These are phyloP conservation scores for Linum tenue DNA, from an alignment of 345 rosid genomes.

Conservation along the genomic window DNA sequence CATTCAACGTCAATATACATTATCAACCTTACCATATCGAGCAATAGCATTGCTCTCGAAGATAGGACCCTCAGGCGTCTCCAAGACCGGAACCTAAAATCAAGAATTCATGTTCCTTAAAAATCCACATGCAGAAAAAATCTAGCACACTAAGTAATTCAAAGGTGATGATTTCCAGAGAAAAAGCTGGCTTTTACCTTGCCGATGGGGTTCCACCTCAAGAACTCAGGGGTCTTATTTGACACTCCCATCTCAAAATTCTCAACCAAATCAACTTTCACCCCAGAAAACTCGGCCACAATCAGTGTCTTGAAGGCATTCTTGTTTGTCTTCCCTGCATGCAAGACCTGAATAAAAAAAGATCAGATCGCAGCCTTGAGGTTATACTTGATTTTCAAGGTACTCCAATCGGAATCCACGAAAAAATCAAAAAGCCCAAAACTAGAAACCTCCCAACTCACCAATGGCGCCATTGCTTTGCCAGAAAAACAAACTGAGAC, in stretches of 20 bases:
- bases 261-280: slow-evolving; percentile 43
- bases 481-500: too few relatives aligned
- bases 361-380: slow-evolving; percentile 4
- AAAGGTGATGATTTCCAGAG: not conserved
- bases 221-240: slow-evolving; percentile 70
- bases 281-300: slow-evolving; percentile 72
- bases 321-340: slow-evolving; percentile 48
- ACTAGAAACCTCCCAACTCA: not conserved
- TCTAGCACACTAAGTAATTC: not conserved
- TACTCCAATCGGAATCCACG: too few relatives aligned
- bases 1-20: not conserved
- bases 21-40: slow-evolving; percentile 50
- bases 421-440: too few relatives aligned
- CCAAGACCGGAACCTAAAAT: slow-evolving; percentile 77
- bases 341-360: slow-evolving; percentile 37
- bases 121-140: not conserved
- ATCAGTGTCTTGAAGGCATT: slow-evolving; percentile 61
- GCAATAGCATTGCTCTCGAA: slow-evolving; percentile 98
- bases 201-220: slow-evolving; percentile 88
- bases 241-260: slow-evolving; percentile 77
- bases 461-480: not conserved
- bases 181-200: slow-evolving; percentile 35
- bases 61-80: slow-evolving; percentile 82
- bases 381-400: not conserved
- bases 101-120: not conserved